These are phyloP conservation scores for Fusarium torulosum DNA, from an alignment of 2,329 filamentous ascomycete genomes.

Conservation along the genomic window DNA sequence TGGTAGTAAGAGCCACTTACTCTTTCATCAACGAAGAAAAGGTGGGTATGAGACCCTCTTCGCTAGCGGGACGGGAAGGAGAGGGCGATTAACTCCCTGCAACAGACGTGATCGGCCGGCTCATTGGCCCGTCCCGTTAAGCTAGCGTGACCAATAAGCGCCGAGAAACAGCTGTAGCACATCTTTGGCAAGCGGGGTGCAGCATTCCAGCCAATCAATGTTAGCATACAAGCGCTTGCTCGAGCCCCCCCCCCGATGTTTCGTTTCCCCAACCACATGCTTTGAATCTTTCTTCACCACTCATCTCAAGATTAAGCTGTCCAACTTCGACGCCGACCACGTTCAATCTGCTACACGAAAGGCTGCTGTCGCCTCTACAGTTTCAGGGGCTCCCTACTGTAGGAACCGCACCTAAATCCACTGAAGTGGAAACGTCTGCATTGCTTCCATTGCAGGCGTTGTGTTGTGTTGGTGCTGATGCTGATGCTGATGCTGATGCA, in stretches of 20 bases:
- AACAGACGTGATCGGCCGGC: slow-evolving; percentile 50
- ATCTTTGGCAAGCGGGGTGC: slow-evolving; percentile 33
- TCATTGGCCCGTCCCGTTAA: slow-evolving; percentile 51
- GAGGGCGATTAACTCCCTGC: slow-evolving; percentile 54
- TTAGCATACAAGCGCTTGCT: slow-evolving; percentile 32
- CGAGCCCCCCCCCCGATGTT: slow-evolving; percentile 42
- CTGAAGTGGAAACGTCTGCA: slow-evolving; percentile 27
- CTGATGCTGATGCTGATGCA: slow-evolving; percentile 29
- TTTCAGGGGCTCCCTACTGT: slow-evolving; percentile 15
- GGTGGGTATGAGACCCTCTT: slow-evolving; percentile 32
- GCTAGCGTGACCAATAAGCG: slow-evolving; percentile 54
- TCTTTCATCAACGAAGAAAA: slow-evolving; percentile 26
- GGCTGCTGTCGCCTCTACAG: slow-evolving; percentile 7
- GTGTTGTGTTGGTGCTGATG: slow-evolving; percentile 28
- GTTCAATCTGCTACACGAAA: not conserved
- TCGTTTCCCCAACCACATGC: slow-evolving; percentile 52
- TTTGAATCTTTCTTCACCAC: slow-evolving; percentile 36
- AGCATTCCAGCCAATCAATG: slow-evolving; percentile 19
- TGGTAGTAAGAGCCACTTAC: slow-evolving; percentile 20
- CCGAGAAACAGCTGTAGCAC: slow-evolving; percentile 50
- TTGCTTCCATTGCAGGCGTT: slow-evolving; percentile 28
- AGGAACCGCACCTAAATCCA: slow-evolving; percentile 22
- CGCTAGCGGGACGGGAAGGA: slow-evolving; percentile 47
- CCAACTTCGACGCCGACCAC: slow-evolving; percentile 2
- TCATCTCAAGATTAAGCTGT: slow-evolving; percentile 29